Evolutionary conservation across 2,329 filamentous ascomycete species (phyloP).

Genomic region (Fusarium sp.): DNA sequence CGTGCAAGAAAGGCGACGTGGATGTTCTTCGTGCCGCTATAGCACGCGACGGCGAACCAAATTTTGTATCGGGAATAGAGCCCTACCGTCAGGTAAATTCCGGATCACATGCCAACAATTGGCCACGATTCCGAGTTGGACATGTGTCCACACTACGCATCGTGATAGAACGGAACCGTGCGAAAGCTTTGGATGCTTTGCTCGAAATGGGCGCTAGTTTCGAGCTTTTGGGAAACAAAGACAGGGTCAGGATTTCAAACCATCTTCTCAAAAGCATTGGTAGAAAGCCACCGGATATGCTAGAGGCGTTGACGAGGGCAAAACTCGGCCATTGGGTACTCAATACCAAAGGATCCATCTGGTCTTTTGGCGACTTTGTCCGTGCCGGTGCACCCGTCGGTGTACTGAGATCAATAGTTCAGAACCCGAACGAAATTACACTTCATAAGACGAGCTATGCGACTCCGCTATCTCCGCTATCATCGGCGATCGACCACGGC

Average conservation of each 20-base stretch:
- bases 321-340: too few species aligned
- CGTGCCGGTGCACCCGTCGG: not conserved
- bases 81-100: too few species aligned
- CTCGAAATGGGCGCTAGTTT: not conserved
- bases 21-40: not conserved
- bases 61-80: too few species aligned
- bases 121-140: too few species aligned
- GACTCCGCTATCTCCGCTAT: too few species aligned
- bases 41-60: not conserved
- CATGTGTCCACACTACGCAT: not conserved
- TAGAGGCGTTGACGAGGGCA: too few species aligned
- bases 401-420: not conserved
- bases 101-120: too few species aligned
- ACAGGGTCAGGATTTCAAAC: not conserved
- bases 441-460: too few species aligned
- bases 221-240: not conserved
- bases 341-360: too few species aligned
- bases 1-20: not conserved
- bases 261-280: not conserved
- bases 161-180: accelerated
- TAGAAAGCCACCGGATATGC: too few species aligned
- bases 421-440: too few species aligned
- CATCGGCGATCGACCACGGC: too few species aligned
- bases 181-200: not conserved
- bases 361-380: not conserved